Conservation (phyloP, 441 rosid genomes). For the Syzygium syzygioides region DNA sequence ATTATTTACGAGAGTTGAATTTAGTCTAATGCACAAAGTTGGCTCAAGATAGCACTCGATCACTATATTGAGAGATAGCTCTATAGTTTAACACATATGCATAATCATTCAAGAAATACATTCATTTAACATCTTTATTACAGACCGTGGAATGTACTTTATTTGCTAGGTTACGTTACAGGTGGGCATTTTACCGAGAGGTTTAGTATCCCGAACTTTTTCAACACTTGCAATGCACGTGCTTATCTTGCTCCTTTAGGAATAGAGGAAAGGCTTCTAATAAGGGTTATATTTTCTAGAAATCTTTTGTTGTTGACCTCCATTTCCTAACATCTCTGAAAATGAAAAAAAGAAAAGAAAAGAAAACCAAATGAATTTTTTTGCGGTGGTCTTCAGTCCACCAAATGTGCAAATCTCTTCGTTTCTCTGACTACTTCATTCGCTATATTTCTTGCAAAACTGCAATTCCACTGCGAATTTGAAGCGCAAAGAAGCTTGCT, state of each 20-base stretch:
- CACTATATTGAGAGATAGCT: neutral
- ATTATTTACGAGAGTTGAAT: neutral
- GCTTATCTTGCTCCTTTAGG: neutral
- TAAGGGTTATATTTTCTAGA: neutral
- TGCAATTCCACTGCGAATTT: neutral
- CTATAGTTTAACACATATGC: accelerated
- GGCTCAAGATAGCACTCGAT: accelerated
- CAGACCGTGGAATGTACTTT: too few relatives aligned
- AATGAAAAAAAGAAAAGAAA: too few relatives aligned
- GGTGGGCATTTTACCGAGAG: too few relatives aligned
- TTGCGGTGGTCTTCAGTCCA: neutral
- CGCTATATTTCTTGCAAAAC: neutral
- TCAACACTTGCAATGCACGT: neutral
- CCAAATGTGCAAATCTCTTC: neutral
- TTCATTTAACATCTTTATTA: neutral
- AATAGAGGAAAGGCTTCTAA: neutral
- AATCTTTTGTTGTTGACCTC: neutral
- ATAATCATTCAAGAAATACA: neutral
- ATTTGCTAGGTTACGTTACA: too few relatives aligned
- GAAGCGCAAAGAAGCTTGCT: neutral
- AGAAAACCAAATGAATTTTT: neutral
- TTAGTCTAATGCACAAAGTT: accelerated
- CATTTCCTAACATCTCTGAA: neutral
- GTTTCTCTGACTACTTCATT: neutral
- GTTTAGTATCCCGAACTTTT: neutral